A percentile compares a stretch with the other conserved stretches of the same genome.
Evolutionary conservation across 768 basidiomycete species (phyloP).

Genomic region (Mycena pura): DNA sequence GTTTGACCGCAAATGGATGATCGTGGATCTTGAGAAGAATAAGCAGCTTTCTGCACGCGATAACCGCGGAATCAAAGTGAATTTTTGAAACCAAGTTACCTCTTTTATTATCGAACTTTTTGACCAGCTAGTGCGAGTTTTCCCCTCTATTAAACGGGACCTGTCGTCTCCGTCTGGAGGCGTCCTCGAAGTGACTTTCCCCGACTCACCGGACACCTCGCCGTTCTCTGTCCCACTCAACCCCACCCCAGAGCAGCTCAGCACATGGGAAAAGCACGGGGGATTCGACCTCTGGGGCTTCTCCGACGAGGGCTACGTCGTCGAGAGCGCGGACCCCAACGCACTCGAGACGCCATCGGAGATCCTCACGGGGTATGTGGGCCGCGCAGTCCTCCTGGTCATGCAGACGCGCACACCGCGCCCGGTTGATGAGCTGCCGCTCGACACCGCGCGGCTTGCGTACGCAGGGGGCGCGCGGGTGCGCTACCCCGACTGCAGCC

Average conservation of each 20-base stretch:
- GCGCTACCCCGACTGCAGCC: conserved; percentile 23
- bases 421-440: conserved; percentile 13
- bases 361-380: conserved; percentile 20
- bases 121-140: conserved; percentile 21
- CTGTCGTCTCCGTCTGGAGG: conserved; percentile 20
- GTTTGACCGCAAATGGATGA: conserved; percentile 28
- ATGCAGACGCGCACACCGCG: conserved; percentile 20
- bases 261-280: conserved; percentile 17
- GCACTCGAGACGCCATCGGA: conserved; percentile 19
- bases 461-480: conserved; percentile 22
- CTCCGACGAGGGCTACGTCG: conserved; percentile 20
- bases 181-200: conserved; percentile 22
- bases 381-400: conserved; percentile 23
- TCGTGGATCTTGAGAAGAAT: conserved; percentile 29
- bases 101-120: not conserved
- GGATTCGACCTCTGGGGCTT: conserved; percentile 24
- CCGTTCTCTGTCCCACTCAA: conserved; percentile 22
- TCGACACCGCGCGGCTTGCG: conserved; percentile 14
- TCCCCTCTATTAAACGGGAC: conserved; percentile 20
- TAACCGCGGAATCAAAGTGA: conserved; percentile 28
- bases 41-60: conserved; percentile 27
- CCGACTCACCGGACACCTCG: conserved; percentile 22
- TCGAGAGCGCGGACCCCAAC: conserved; percentile 6
- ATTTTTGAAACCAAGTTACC: not conserved
- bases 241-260: conserved; percentile 18